Percentiles rank a stretch among this genome's conserved stretches.
Conservation (phyloP, 345 rosid species). For the Odontarrhena argentea region DNA sequence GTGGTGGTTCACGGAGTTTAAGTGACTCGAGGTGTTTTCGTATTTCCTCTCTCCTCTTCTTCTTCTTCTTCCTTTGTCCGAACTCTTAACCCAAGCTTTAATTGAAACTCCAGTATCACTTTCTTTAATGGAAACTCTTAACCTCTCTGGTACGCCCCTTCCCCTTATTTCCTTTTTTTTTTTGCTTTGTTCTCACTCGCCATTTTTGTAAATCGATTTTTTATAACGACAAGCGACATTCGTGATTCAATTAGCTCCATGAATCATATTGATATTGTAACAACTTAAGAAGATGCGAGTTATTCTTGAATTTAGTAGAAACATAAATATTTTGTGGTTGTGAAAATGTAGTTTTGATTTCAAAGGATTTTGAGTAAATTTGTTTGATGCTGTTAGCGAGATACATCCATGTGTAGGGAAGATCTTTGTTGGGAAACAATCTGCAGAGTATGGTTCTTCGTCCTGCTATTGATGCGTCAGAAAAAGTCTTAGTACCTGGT, state of each 20-base stretch:
- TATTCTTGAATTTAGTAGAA: no score
- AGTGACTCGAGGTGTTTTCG: constrained; percentile 36
- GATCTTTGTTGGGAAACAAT: constrained; percentile 65
- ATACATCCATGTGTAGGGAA: constrained; percentile 59
- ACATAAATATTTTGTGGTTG: no score
- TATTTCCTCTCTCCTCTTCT: constrained; percentile 18
- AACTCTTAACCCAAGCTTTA: constrained; percentile 38
- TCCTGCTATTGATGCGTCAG: constrained; percentile 56
- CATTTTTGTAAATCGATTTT: constrained; percentile 18
- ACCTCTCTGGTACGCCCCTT: constrained; percentile 50
- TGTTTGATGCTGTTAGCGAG: not conserved
- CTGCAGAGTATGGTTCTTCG: constrained; percentile 52
- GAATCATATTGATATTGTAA: not conserved
- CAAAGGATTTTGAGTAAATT: constrained; percentile 1
- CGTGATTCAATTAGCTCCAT: not conserved
- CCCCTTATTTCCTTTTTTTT: not conserved
- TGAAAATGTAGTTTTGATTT: no score
- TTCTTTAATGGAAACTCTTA: constrained; percentile 38
- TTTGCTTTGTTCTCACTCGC: constrained; percentile 7
- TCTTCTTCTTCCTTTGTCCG: constrained; percentile 23
- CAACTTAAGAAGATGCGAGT: no score
- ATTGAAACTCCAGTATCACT: no score
- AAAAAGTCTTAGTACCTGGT: constrained; percentile 71
- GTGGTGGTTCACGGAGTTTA: constrained; percentile 38
- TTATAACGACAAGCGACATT: no score